Percentiles rank a stretch among this genome's conserved stretches.
Evolutionary conservation across 768 basidiomycete species (phyloP).

Genomic region (Udeniomyces megalosporus): DNA sequence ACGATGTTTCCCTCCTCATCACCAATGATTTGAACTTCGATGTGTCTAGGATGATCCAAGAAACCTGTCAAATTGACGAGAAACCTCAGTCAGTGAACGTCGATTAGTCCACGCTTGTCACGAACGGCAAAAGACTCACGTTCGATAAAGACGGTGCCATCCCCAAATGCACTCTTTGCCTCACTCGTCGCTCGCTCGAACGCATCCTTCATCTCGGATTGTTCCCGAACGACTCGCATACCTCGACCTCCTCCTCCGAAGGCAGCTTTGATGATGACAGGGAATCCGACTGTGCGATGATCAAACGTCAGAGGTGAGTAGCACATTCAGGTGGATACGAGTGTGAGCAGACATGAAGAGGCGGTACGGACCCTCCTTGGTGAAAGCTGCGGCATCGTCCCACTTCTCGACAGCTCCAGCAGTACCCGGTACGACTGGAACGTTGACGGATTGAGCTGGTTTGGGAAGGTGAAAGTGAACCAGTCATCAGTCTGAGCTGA

Average conservation of each 20-base stretch:
- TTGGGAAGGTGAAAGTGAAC: slow-evolving; percentile 22
- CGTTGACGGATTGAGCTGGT: slow-evolving; percentile 63
- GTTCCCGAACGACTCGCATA: slow-evolving; percentile 94
- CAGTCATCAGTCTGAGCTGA: background rate
- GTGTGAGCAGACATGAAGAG: too few species aligned
- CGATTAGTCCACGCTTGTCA: background rate
- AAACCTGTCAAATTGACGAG: slow-evolving; percentile 19
- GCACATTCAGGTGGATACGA: too few species aligned
- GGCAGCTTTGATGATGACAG: slow-evolving; percentile 98
- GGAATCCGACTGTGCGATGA: too few species aligned
- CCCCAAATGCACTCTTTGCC: slow-evolving; percentile 91
- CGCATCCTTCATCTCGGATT: slow-evolving; percentile 70
- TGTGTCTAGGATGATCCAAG: slow-evolving; percentile 88
- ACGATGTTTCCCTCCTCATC: slow-evolving; percentile 86
- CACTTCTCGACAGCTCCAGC: slow-evolving; percentile 78
- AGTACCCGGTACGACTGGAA: slow-evolving; percentile 94
- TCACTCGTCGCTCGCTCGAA: slow-evolving; percentile 89
- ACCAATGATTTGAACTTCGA: slow-evolving; percentile 89
- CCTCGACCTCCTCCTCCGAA: slow-evolving; percentile 98
- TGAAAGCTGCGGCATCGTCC: slow-evolving; percentile 67
- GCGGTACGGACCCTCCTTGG: too few species aligned
- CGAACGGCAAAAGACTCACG: slow-evolving; percentile 34
- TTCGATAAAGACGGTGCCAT: slow-evolving; percentile 98
- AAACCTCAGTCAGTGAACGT: background rate
- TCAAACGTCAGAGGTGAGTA: too few species aligned